A percentile compares a stretch with the other conserved stretches of the same genome.
These are phyloP conservation scores for Coleophoma eucalyptorum DNA, from an alignment of 2,329 filamentous ascomycete species.

Conservation along the genomic window DNA sequence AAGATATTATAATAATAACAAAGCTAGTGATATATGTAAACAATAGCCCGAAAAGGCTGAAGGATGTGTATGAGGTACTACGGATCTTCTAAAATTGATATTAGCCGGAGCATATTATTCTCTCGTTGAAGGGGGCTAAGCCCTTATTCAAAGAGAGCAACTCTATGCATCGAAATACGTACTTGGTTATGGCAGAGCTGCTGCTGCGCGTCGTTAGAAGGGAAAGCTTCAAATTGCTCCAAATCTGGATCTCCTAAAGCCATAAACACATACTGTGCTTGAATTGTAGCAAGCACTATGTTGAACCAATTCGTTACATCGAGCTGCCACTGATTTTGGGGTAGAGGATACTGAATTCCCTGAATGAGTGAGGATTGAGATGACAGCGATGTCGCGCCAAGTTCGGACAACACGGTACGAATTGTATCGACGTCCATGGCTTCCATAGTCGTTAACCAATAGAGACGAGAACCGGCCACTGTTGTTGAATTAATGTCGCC, in stretches of 20 bases:
- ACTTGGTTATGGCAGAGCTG: not conserved
- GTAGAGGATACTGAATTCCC: not conserved
- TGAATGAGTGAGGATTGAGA: not conserved
- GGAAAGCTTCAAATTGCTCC: not conserved
- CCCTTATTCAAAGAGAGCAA: too few species aligned
- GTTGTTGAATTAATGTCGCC: too few species aligned
- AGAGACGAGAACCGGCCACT: too few species aligned
- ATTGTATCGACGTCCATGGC: not conserved
- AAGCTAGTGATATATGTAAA: not conserved
- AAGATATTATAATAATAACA: not conserved
- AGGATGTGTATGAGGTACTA: not conserved
- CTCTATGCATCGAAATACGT: not conserved
- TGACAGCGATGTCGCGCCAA: not conserved
- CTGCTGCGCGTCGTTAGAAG: not conserved
- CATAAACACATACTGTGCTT: not conserved
- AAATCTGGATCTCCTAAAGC: not conserved
- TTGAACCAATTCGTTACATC: not conserved
- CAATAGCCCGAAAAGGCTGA: not conserved
- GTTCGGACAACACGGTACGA: not conserved
- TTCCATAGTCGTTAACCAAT: not conserved
- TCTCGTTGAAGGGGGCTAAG: too few species aligned
- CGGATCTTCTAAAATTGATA: not conserved
- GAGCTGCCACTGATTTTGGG: not conserved
- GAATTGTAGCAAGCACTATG: conserved; percentile 20
- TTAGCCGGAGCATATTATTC: not conserved